Evolutionary conservation across 768 basidiomycete genomes (phyloP).

Genomic region (Collybiopsis confluens): DNA sequence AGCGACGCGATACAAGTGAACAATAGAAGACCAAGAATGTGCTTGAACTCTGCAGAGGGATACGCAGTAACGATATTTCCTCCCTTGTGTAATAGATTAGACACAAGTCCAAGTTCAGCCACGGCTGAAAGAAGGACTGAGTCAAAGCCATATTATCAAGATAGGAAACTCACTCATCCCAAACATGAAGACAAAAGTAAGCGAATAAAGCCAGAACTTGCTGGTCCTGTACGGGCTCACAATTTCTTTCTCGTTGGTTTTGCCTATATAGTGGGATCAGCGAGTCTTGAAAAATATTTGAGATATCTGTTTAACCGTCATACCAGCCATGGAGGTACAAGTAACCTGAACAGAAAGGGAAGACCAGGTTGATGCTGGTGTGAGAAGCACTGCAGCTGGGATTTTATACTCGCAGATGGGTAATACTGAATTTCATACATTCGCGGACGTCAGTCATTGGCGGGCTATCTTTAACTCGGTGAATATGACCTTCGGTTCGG

Average conservation of each 20-base stretch:
- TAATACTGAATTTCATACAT: no score
- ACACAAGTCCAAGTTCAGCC: constrained; percentile 26
- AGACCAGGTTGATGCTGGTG: neutral
- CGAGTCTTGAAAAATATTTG: neutral
- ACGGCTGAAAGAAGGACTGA: constrained; percentile 8
- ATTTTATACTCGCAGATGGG: no score
- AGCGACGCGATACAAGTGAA: constrained; percentile 22
- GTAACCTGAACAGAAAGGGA: no score
- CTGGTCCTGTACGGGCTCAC: constrained; percentile 1
- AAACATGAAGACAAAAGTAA: constrained; percentile 23
- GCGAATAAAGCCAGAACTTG: constrained; percentile 14
- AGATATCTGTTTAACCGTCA: no score
- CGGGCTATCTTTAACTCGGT: no score
- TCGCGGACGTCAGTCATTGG: no score
- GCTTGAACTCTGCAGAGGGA: constrained; percentile 24
- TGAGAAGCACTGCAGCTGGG: neutral
- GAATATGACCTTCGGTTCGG: no score
- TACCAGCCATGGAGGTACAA: constrained; percentile 2
- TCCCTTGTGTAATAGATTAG: constrained; percentile 25
- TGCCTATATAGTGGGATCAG: neutral
- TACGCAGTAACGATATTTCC: constrained; percentile 22
- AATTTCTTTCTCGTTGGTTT: constrained; percentile 5
- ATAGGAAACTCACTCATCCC: constrained; percentile 18
- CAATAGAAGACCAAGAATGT: constrained; percentile 25
- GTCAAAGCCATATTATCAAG: neutral